These are phyloP conservation scores for Teunomyces panamensis DNA, from an alignment of 805 yeast species.

Conservation along the genomic window DNA sequence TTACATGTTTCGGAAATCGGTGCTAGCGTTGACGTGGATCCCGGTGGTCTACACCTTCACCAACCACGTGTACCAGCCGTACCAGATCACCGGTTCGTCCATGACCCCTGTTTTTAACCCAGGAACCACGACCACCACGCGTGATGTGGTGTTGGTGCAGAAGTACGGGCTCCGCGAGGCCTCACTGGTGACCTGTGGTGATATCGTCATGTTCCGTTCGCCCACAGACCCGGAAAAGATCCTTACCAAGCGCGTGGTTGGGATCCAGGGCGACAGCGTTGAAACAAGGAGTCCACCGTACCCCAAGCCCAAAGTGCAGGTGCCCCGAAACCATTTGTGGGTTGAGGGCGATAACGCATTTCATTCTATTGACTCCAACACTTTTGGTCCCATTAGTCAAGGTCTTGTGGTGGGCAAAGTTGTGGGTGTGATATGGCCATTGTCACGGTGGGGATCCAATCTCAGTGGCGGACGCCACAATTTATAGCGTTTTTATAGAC, in stretches of 20 bases:
- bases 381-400: slow-evolving; percentile 82
- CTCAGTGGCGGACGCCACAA: slow-evolving; percentile 18
- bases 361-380: slow-evolving; percentile 81
- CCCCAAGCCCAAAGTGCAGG: slow-evolving; percentile 55
- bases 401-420: slow-evolving; percentile 82
- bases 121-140: slow-evolving; percentile 39
- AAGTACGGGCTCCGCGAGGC: slow-evolving; percentile 52
- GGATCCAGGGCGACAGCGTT: slow-evolving; percentile 67
- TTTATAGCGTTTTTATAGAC: background rate
- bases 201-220: slow-evolving; percentile 72
- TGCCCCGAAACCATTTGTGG: slow-evolving; percentile 87
- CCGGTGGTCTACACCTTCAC: slow-evolving; percentile 71
- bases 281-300: slow-evolving; percentile 58
- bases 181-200: slow-evolving; percentile 51
- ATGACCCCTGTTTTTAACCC: slow-evolving; percentile 92
- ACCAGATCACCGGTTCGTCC: slow-evolving; percentile 73
- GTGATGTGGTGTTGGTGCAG: slow-evolving; percentile 67
- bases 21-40: slow-evolving; percentile 55
- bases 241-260: slow-evolving; percentile 80
- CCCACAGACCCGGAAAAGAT: slow-evolving; percentile 77
- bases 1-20: slow-evolving; percentile 17
- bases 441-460: slow-evolving; percentile 27
- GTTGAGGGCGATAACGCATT: slow-evolving; percentile 86
- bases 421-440: slow-evolving; percentile 66
- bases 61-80: slow-evolving; percentile 70